A percentile compares a stretch with the other conserved stretches of the same genome.
Evolutionary conservation across 2,329 filamentous ascomycete genomes (phyloP).

Genomic region (Trichoderma sp.): DNA sequence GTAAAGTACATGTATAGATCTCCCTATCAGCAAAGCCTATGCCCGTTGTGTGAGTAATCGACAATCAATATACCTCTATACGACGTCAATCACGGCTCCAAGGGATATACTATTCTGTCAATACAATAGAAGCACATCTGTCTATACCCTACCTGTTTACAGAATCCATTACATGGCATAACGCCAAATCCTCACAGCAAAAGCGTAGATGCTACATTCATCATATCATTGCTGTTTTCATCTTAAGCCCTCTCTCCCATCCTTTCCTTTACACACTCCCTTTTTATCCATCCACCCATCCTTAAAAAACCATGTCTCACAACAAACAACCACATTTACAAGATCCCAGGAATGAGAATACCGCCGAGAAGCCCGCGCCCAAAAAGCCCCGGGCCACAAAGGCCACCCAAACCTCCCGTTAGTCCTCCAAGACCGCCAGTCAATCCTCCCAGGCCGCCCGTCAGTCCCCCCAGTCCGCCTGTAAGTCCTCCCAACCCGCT

Average conservation of each 20-base stretch:
- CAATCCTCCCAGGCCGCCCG: not conserved
- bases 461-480: not conserved
- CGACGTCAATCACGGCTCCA: not conserved
- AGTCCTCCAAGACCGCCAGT: not conserved
- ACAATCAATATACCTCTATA: not conserved
- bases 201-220: not conserved
- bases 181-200: not conserved
- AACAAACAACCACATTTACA: not conserved
- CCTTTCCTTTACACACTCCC: not conserved
- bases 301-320: not conserved
- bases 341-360: constrained; percentile 9
- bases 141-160: not conserved
- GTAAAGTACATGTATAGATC: no score
- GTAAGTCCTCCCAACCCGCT: not conserved
- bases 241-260: not conserved
- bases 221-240: not conserved
- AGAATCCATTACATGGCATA: not conserved
- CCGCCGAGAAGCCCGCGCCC: constrained; percentile 7
- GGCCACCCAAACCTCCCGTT: not conserved
- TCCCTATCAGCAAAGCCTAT: no score
- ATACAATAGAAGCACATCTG: not conserved
- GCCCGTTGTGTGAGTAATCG: not conserved
- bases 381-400: not conserved
- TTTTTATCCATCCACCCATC: not conserved
- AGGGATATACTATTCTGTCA: no score